phyloP scores from a whole-genome alignment of 2,329 filamentous ascomycete species.

The Achaetomium macrosporum region DNA sequence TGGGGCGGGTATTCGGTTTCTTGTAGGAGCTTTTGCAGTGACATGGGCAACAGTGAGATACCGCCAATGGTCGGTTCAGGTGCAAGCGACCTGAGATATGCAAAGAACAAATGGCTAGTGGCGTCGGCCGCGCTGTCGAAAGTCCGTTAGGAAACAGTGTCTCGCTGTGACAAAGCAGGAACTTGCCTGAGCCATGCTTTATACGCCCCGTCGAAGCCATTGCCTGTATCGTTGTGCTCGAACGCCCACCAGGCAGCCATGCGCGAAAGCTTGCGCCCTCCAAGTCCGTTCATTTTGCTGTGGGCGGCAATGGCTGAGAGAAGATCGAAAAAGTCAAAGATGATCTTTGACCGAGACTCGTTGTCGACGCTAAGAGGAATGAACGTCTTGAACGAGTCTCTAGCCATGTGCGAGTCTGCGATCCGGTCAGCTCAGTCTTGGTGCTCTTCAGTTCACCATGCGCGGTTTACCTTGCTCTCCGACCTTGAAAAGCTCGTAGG shows the following conservation, averaged over 20 bases:
- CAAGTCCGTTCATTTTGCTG: conserved; percentile 86
- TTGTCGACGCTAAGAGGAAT: conserved; percentile 91
- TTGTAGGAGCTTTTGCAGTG: conserved; percentile 81
- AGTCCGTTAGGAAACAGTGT: conserved; percentile 28
- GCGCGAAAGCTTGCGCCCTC: conserved; percentile 86
- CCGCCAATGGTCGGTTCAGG: conserved; percentile 73
- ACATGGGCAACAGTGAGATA: conserved; percentile 82
- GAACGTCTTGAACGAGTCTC: conserved; percentile 93
- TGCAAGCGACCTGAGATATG: conserved; percentile 83
- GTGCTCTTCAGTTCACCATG: no score
- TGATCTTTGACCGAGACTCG: conserved; percentile 76
- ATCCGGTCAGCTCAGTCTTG: conserved; percentile 1
- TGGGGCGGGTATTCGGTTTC: conserved; percentile 93
- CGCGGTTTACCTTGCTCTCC: conserved; percentile 72
- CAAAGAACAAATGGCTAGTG: conserved; percentile 95
- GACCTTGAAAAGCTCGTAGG: conserved; percentile 91
- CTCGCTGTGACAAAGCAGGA: conserved; percentile 23
- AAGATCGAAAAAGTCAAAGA: conserved; percentile 94
- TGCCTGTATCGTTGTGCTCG: conserved; percentile 78
- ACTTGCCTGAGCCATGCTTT: conserved; percentile 72
- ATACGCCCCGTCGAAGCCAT: conserved; percentile 93
- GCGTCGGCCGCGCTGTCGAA: conserved; percentile 76
- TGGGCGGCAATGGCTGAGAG: conserved; percentile 86
- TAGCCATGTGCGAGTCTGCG: conserved; percentile 81
- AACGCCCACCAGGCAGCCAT: conserved; percentile 99